These are phyloP conservation scores for Pythium pectinolyticum DNA, from an alignment of 352 stramenopile genomes.

Conservation along the genomic window DNA sequence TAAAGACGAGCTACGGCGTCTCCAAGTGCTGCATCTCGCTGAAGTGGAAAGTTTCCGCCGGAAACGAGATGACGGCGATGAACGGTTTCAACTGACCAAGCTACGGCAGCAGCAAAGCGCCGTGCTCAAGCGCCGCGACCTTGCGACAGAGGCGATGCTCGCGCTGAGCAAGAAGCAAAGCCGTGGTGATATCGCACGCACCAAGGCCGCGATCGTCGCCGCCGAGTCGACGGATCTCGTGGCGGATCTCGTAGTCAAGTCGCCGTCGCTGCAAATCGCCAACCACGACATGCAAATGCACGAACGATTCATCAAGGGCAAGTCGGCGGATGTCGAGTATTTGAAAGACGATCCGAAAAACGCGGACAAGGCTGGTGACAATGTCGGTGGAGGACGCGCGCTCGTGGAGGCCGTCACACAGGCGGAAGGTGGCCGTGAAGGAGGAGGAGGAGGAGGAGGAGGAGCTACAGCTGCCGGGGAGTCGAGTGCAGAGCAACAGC, in stretches of 20 bases:
- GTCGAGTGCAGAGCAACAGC: background rate
- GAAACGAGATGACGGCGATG: slow-evolving; percentile 64
- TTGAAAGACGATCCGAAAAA: slow-evolving; percentile 37
- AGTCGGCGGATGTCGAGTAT: slow-evolving; percentile 58
- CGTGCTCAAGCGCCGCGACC: slow-evolving; percentile 48
- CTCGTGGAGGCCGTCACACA: slow-evolving; percentile 13
- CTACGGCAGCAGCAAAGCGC: slow-evolving; percentile 50
- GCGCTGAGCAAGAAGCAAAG: slow-evolving; percentile 28
- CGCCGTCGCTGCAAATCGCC: slow-evolving; percentile 62
- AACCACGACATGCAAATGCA: slow-evolving; percentile 74
- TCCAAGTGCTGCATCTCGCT: slow-evolving; percentile 62
- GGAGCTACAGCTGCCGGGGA: slow-evolving; percentile 2
- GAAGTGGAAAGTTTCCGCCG: slow-evolving; percentile 62
- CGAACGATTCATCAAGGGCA: slow-evolving; percentile 68
- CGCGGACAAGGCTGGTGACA: slow-evolving; percentile 13
- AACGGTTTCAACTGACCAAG: slow-evolving; percentile 60
- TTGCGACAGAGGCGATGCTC: slow-evolving; percentile 41
- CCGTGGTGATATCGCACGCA: slow-evolving; percentile 34
- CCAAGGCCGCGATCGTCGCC: slow-evolving; percentile 24
- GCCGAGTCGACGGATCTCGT: slow-evolving; percentile 17
- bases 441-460: too few species aligned
- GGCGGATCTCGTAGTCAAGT: slow-evolving; percentile 43
- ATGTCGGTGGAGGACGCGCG: slow-evolving; percentile 10
- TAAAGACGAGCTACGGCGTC: slow-evolving; percentile 49
- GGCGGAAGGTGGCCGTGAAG: slow-evolving; percentile 1